These are phyloP conservation scores for Penicillium freii DNA, from an alignment of 2,329 filamentous ascomycete species.

Conservation along the genomic window DNA sequence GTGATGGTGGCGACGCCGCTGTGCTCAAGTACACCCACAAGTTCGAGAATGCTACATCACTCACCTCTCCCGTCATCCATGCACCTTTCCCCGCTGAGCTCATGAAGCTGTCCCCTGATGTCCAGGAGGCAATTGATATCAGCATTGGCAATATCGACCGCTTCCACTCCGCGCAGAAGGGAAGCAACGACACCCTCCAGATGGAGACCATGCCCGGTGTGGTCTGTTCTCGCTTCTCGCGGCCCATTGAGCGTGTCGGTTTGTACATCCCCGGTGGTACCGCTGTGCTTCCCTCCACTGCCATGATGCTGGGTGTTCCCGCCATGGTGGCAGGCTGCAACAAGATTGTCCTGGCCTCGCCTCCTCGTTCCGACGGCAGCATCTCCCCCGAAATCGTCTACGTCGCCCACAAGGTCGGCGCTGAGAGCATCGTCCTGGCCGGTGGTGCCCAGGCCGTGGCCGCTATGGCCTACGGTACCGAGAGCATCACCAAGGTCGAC, in stretches of 20 bases:
- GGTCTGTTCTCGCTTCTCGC: constrained; percentile 85
- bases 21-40: constrained; percentile 94
- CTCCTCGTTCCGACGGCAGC: constrained; percentile 82
- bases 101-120: constrained; percentile 82
- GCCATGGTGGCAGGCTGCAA: constrained; percentile 97
- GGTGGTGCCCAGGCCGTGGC: constrained; percentile 94
- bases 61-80: constrained; percentile 83
- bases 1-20: constrained; percentile 78
- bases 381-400: constrained; percentile 97
- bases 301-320: constrained; percentile 95
- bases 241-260: constrained; percentile 93
- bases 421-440: constrained; percentile 91
- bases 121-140: constrained; percentile 85
- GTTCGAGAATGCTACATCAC: constrained; percentile 91
- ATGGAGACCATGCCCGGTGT: constrained; percentile 99
- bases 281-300: constrained; percentile 93
- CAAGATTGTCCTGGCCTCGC: constrained; percentile 90
- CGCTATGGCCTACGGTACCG: constrained; percentile 94
- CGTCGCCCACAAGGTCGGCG: constrained; percentile 92
- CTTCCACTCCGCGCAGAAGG: constrained; percentile 90
- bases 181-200: constrained; percentile 69
- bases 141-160: constrained; percentile 92
- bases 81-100: constrained; percentile 82
- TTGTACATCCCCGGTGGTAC: constrained; percentile 95
- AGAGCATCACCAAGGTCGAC: constrained; percentile 92